A percentile compares a stretch with the other conserved stretches of the same genome.
Conservation (phyloP, 805 yeast species). For the Yamadazyma takamatsuzukensis region DNA sequence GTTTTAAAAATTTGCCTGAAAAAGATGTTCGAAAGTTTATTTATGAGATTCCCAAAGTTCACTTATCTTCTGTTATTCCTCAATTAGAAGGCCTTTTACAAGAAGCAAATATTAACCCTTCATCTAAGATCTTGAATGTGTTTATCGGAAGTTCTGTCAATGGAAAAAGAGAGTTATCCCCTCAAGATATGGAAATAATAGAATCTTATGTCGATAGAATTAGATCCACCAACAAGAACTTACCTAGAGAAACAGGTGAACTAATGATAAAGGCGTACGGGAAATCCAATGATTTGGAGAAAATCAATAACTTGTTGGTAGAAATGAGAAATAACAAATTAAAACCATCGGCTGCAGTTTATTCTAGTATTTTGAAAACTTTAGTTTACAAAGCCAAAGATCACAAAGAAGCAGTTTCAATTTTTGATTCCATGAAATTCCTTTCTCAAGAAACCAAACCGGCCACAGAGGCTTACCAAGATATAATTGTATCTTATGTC, state of each 20-base stretch:
- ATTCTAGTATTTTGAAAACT: conserved; percentile 58
- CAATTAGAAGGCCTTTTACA: conserved; percentile 33
- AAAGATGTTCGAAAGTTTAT: conserved; percentile 36
- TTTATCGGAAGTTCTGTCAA: conserved; percentile 34
- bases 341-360: conserved; percentile 43
- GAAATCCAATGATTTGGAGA: conserved; percentile 31
- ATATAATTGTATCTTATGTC: conserved; percentile 65
- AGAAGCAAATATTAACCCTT: conserved; percentile 26
- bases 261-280: conserved; percentile 45
- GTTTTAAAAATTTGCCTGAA: conserved; percentile 28
- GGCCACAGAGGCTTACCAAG: conserved; percentile 61
- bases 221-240: conserved; percentile 14
- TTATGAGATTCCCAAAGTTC: conserved; percentile 36
- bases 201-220: conserved; percentile 30
- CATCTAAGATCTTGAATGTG: conserved; percentile 32
- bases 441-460: conserved; percentile 65
- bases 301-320: conserved; percentile 33
- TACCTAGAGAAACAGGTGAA: conserved; percentile 41
- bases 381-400: conserved; percentile 50
- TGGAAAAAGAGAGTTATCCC: conserved; percentile 15
- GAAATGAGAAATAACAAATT: conserved; percentile 36
- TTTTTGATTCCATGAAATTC: conserved; percentile 86
- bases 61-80: conserved; percentile 31
- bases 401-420: conserved; percentile 59
- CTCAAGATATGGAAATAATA: conserved; percentile 21